Evolutionary conservation across 2,329 filamentous ascomycete species (phyloP).

Genomic region (Claviceps fusiformis): DNA sequence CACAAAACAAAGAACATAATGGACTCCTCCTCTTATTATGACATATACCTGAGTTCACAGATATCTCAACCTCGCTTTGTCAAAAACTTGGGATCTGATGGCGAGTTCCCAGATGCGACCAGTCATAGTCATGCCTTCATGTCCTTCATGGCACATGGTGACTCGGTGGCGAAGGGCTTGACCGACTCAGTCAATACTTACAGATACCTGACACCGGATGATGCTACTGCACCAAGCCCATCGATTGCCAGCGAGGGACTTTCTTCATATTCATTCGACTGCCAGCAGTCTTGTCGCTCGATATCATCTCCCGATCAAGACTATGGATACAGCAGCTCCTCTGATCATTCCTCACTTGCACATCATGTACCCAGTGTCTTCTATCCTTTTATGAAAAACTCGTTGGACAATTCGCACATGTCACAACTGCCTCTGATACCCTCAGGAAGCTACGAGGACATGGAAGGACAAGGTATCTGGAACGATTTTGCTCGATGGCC

Average conservation of each 20-base stretch:
- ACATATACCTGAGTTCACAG: neutral
- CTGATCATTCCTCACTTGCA: neutral
- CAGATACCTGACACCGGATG: slow-evolving; percentile 2
- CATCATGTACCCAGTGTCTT: neutral
- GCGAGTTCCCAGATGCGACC: neutral
- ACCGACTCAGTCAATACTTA: neutral
- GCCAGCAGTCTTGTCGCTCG: neutral
- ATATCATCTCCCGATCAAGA: slow-evolving; percentile 1
- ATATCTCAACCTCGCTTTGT: neutral
- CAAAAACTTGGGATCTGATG: neutral
- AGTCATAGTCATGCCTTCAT: neutral
- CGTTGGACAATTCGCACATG: neutral
- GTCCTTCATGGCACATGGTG: neutral
- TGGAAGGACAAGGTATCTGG: neutral
- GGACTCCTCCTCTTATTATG: neutral
- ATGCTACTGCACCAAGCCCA: slow-evolving; percentile 2
- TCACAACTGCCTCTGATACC: neutral
- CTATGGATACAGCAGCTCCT: neutral
- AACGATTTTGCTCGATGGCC: neutral
- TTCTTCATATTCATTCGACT: neutral
- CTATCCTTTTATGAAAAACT: neutral
- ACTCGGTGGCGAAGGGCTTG: neutral
- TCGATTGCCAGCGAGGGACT: slow-evolving; percentile 4
- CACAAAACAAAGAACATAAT: neutral
- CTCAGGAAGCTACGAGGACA: neutral